phyloP scores from a whole-genome alignment of 495 filamentous ascomycete species.

The Corynascus novoguineensis region DNA sequence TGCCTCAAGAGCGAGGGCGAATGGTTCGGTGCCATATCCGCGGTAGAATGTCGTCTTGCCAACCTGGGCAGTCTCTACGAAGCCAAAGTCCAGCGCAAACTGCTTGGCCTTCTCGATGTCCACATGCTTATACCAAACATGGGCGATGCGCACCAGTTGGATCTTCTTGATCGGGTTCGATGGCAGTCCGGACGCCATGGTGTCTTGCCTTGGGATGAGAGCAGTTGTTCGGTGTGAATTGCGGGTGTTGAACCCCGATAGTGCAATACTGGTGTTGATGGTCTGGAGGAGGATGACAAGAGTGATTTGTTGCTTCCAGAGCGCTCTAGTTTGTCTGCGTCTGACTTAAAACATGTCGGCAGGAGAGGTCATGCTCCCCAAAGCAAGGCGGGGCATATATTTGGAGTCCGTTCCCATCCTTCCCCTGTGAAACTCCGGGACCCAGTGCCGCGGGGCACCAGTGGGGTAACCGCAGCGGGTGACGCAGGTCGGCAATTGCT shows the following conservation, averaged over 20 bases:
- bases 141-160: constrained; percentile 48
- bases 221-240: too few relatives aligned
- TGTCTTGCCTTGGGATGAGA: too few relatives aligned
- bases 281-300: neutral
- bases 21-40: constrained; percentile 57
- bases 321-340: too few relatives aligned
- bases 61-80: constrained; percentile 40
- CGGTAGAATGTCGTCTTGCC: constrained; percentile 52
- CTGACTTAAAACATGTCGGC: neutral
- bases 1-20: constrained; percentile 47
- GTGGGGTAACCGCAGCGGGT: constrained; percentile 15
- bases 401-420: constrained; percentile 5
- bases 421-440: neutral
- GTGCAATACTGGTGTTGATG: neutral
- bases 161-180: constrained; percentile 39
- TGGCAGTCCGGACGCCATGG: constrained; percentile 26
- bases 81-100: constrained; percentile 56
- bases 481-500: constrained; percentile 13
- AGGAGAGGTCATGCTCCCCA: neutral
- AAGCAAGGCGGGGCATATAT: constrained; percentile 14
- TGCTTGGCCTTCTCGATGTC: constrained; percentile 42
- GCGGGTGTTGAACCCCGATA: neutral
- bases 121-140: constrained; percentile 54
- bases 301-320: neutral
- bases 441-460: constrained; percentile 8